Conservation (phyloP, 345 rosid species). For the Bruguiera sexangula region DNA sequence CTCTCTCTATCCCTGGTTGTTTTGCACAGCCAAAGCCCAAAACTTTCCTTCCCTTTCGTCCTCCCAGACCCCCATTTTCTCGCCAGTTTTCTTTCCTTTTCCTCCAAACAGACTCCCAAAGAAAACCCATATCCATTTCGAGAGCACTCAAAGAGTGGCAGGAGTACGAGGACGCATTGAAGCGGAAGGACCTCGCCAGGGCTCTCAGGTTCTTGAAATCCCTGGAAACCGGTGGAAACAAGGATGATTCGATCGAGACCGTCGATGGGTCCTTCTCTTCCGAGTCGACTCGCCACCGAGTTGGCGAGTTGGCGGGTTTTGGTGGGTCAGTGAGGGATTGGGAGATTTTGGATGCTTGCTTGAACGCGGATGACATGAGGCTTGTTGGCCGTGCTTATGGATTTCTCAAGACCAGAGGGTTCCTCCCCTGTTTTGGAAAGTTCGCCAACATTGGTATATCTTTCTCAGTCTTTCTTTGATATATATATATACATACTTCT, state of each 20-base stretch:
- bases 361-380: conserved; percentile 89
- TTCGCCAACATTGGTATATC: conserved; percentile 57
- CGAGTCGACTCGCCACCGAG: conserved; percentile 20
- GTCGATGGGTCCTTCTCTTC: conserved; percentile 13
- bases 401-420: conserved; percentile 57
- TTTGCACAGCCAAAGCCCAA: neutral
- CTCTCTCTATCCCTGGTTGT: neutral
- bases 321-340: conserved; percentile 53
- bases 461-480: neutral
- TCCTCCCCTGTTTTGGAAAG: conserved; percentile 72
- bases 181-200: conserved; percentile 72
- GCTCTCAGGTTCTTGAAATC: conserved; percentile 79
- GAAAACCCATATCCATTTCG: conserved; percentile 16
- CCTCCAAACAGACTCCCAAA: conserved; percentile 8
- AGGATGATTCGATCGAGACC: conserved; percentile 16
- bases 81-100: conserved; percentile 8
- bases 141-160: conserved; percentile 68
- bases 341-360: conserved; percentile 81
- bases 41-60: conserved; percentile 8
- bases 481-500: neutral
- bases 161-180: conserved; percentile 86
- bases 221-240: conserved; percentile 24
- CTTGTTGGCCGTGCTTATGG: conserved; percentile 70
- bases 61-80: conserved; percentile 8
- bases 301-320: conserved; percentile 34